A percentile compares a stretch with the other conserved stretches of the same genome.
These are phyloP conservation scores for Reticulomyxa filosa DNA, from an alignment of 78 protist species.

Conservation along the genomic window DNA sequence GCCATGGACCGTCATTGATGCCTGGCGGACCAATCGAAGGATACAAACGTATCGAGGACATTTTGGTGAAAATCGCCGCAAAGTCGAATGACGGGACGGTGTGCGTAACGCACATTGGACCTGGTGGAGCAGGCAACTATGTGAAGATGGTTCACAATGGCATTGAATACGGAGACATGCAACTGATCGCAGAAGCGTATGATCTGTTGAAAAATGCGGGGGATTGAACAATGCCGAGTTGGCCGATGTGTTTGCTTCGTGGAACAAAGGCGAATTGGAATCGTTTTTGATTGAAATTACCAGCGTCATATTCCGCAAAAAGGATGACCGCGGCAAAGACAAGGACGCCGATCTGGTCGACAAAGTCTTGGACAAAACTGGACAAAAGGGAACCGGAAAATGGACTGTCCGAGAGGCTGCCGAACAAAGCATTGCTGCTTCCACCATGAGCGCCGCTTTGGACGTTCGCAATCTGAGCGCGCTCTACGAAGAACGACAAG, in stretches of 20 bases:
- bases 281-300: constrained; percentile 80
- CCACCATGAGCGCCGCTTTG: constrained; percentile 23
- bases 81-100: neutral
- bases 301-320: constrained; percentile 37
- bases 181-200: constrained; percentile 42
- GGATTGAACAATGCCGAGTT: constrained; percentile 34
- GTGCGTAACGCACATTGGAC: constrained; percentile 49
- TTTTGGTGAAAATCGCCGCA: constrained; percentile 14
- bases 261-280: constrained; percentile 67
- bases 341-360: constrained; percentile 63
- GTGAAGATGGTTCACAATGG: constrained; percentile 93
- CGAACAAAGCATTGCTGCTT: neutral
- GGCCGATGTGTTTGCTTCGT: constrained; percentile 37
- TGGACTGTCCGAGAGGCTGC: constrained; percentile 37
- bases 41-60: constrained; percentile 31
- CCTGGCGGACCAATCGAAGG: constrained; percentile 76
- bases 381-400: constrained; percentile 84
- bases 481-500: constrained; percentile 19
- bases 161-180: constrained; percentile 93
- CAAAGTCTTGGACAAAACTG: constrained; percentile 58
- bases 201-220: neutral
- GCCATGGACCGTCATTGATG: constrained; percentile 87
- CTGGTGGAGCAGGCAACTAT: constrained; percentile 85
- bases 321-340: constrained; percentile 30
- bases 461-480: constrained; percentile 13